Percentiles rank a stretch among this genome's conserved stretches.
phyloP scores from a whole-genome alignment of 2,329 filamentous ascomycete genomes.

The Dothideomycetidae sp. region DNA sequence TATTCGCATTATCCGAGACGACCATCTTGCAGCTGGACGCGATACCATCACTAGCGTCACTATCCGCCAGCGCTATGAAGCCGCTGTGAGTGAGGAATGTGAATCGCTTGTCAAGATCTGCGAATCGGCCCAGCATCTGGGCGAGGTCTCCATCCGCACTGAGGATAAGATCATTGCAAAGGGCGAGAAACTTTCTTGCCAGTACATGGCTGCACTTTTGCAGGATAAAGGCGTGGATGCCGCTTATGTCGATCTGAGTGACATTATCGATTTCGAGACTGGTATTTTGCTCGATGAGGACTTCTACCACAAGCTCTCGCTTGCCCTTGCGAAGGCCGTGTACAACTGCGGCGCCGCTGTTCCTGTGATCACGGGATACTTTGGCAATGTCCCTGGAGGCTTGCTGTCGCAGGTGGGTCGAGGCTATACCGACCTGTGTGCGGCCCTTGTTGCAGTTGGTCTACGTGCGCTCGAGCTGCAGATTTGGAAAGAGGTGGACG shows the following conservation, averaged over 20 bases:
- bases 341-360: constrained; percentile 30
- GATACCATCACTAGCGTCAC: constrained; percentile 27
- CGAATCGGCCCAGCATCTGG: constrained; percentile 45
- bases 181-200: constrained; percentile 89
- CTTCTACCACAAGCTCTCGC: constrained; percentile 33
- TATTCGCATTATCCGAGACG: constrained; percentile 65
- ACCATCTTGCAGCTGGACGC: constrained; percentile 63
- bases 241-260: constrained; percentile 79
- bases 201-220: constrained; percentile 74
- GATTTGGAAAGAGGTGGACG: constrained; percentile 98
- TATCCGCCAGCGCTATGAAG: constrained; percentile 41
- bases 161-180: constrained; percentile 73
- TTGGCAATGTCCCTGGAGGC: constrained; percentile 82
- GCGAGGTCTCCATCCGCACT: constrained; percentile 36
- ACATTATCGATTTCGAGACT: constrained; percentile 52
- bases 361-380: constrained; percentile 65
- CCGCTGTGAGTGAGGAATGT: constrained; percentile 65
- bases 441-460: constrained; percentile 79
- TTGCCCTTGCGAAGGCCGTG: constrained; percentile 29
- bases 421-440: constrained; percentile 93
- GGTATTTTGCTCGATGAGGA: constrained; percentile 30
- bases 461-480: constrained; percentile 79
- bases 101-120: constrained; percentile 62
- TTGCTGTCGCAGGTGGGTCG: constrained; percentile 84
- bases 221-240: constrained; percentile 69